These are phyloP conservation scores for Nicotiana paniculata DNA, from an alignment of 257 asterid species.

Conservation along the genomic window DNA sequence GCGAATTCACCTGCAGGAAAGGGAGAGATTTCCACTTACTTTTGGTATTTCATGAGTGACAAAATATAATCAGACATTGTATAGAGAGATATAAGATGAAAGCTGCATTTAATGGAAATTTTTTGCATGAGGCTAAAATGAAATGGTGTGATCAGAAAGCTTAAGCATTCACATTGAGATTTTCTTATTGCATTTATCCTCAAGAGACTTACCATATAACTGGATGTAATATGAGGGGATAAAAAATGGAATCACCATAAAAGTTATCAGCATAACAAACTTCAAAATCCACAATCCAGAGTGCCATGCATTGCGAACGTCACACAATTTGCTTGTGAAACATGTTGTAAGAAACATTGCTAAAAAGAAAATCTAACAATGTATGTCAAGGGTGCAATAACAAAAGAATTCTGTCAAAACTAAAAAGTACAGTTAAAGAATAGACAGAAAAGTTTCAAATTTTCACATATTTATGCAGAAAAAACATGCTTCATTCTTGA, in stretches of 20 bases:
- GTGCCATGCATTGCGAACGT: slow-evolving; percentile 67
- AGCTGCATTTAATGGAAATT: not conserved
- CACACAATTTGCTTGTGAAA: slow-evolving; percentile 42
- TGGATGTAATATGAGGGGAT: slow-evolving; percentile 63
- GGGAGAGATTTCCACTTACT: not conserved
- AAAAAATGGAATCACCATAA: slow-evolving; percentile 65
- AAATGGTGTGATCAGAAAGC: not conserved
- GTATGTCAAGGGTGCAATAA: slow-evolving; percentile 38
- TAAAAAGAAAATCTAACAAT: slow-evolving; percentile 60
- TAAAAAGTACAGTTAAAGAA: not conserved
- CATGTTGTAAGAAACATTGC: slow-evolving; percentile 63
- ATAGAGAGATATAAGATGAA: not conserved
- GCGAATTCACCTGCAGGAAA: slow-evolving; percentile 71
- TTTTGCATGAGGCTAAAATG: not conserved
- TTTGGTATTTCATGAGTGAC: not conserved
- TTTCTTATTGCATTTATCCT: not conserved
- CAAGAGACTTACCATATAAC: slow-evolving; percentile 52
- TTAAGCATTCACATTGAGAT: not conserved
- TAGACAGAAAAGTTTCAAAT: not conserved
- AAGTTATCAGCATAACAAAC: slow-evolving; percentile 37
- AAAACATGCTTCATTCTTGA: not conserved
- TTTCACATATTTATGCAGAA: not conserved
- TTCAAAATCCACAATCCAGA: slow-evolving; percentile 80
- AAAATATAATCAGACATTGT: not conserved
- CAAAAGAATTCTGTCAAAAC: not conserved